Conservation (phyloP, 352 stramenopile species). For the Phytopythium ostracodes region DNA sequence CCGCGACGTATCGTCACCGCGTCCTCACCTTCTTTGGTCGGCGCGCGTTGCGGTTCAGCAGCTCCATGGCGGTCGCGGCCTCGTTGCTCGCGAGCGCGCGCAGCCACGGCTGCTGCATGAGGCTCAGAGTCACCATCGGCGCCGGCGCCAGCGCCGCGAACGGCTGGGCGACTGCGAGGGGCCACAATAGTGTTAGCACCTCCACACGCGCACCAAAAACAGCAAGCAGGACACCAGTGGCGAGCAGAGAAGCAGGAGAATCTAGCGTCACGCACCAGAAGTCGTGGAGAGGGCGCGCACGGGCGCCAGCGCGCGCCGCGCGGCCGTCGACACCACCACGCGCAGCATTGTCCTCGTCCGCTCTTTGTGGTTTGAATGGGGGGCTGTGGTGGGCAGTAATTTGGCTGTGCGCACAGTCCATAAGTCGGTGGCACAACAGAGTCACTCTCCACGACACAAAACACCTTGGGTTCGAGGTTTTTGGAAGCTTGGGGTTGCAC, state of each 20-base stretch:
- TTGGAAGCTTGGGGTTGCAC: neutral
- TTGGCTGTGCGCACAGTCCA: neutral
- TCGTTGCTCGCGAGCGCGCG: slow-evolving; percentile 22
- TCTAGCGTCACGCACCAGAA: slow-evolving; percentile 10
- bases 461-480: slow-evolving; percentile 1
- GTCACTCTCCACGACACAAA: neutral
- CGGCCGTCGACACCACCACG: neutral
- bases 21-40: slow-evolving; percentile 70
- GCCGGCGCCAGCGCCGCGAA: neutral
- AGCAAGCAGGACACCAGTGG: neutral
- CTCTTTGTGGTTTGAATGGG: neutral
- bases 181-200: neutral
- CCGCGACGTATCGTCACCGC: too few species aligned
- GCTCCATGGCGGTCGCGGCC: slow-evolving; percentile 58
- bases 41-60: slow-evolving; percentile 79
- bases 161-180: neutral
- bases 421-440: neutral
- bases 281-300: slow-evolving; percentile 28
- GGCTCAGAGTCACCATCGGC: neutral
- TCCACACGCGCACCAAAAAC: too few species aligned
- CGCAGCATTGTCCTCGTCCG: slow-evolving; percentile 3
- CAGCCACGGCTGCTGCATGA: slow-evolving; percentile 8
- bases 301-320: slow-evolving; percentile 25
- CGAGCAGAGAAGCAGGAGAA: slow-evolving; percentile 1
- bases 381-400: neutral